Base-by-base conservation (phyloP, 108 stramenopile genomes). In the Pelagomonas calceolata region DNA sequence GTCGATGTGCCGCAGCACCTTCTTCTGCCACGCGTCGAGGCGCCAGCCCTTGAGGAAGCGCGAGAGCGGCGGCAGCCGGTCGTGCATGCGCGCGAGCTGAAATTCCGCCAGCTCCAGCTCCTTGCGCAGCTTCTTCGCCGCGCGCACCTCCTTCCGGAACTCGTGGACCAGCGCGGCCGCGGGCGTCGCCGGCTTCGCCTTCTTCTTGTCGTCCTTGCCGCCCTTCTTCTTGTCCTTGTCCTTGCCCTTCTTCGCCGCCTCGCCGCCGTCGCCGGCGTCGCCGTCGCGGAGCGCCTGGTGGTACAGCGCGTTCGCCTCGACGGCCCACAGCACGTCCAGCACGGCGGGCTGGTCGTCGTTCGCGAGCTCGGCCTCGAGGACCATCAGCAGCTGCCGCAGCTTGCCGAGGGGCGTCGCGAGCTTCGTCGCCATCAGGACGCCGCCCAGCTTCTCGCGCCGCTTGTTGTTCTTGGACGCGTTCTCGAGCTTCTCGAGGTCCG, bases 11-110 rank as follows among this genome's bases (percentile, higher is more conserved):
- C 82, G 71, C 21, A 98, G 81, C 60, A 98, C 91, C 63, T 84
- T 84, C 80, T 92, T 96, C 88, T 98, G 98, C 98, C 98, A 98
- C 74, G 82, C 81, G 75, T 98, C 98, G 64, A 98, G 85, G 76
- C 89, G 81, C 77, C 94, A 92, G 33, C 89, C 85, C 64, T 89
- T 86, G 75, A 93, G 93, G 92, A 96, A 98, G 34, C 90, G 88
- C 82, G 89, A 92, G 68, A 98, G 88, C 34, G 98, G 98, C 37
- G 98, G 98, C 31, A 98, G 89, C 68, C 98, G 93, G 78, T 91
- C 92, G 66, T 90, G 78, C 98, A 98, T 98, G 32, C 94, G 88
- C 31, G 88, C 92, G 68, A 98, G 89, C 82, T 98, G 97, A 76
- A 95, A 95, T 63, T 90, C 85, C 68, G 90, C 88, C 65, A 92